Percentiles rank a stretch among this genome's conserved stretches.
These are phyloP conservation scores for Middelhovenomyces tepae DNA, from an alignment of 805 yeast genomes.

Conservation along the genomic window DNA sequence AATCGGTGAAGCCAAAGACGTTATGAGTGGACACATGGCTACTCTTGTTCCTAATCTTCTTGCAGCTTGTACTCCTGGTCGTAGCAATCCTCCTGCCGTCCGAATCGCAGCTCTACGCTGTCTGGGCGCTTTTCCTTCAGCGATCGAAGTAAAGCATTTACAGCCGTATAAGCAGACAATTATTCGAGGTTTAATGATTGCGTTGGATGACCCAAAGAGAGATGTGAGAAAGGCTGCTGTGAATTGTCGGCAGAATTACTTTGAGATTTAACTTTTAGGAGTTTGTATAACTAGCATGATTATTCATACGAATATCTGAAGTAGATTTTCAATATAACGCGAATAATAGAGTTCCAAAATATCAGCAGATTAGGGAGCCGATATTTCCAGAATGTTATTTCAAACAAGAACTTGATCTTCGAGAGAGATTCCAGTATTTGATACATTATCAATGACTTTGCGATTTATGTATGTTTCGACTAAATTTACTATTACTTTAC, in stretches of 20 bases:
- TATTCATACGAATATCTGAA: not conserved
- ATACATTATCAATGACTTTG: too few relatives aligned
- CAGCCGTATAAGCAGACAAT: slow-evolving; percentile 45
- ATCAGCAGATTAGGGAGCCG: too few relatives aligned
- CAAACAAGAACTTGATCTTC: too few relatives aligned
- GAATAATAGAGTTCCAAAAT: too few relatives aligned
- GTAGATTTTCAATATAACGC: too few relatives aligned
- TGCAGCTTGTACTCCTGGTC: slow-evolving; percentile 17
- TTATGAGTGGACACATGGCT: slow-evolving; percentile 46
- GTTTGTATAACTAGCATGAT: too few relatives aligned
- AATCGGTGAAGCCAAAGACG: slow-evolving; percentile 44
- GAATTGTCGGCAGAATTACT: slow-evolving; percentile 70
- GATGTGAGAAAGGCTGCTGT: slow-evolving; percentile 66
- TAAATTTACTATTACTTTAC: too few relatives aligned
- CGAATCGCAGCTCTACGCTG: slow-evolving; percentile 51
- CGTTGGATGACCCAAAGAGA: slow-evolving; percentile 68
- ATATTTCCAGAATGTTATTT: too few relatives aligned
- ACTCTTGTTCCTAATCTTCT: slow-evolving; percentile 50
- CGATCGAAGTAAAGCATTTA: slow-evolving; percentile 33
- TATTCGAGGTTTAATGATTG: slow-evolving; percentile 38
- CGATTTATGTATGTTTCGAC: too few relatives aligned
- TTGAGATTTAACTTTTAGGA: slow-evolving; percentile 33
- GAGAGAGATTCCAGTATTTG: too few relatives aligned
- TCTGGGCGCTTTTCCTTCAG: slow-evolving; percentile 38
- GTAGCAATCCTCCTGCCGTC: slow-evolving; percentile 38